Percentiles rank a stretch among this genome's conserved stretches.
Evolutionary conservation across 345 rosid species (phyloP).

Genomic region (Xanthoceras sorbifolium): DNA sequence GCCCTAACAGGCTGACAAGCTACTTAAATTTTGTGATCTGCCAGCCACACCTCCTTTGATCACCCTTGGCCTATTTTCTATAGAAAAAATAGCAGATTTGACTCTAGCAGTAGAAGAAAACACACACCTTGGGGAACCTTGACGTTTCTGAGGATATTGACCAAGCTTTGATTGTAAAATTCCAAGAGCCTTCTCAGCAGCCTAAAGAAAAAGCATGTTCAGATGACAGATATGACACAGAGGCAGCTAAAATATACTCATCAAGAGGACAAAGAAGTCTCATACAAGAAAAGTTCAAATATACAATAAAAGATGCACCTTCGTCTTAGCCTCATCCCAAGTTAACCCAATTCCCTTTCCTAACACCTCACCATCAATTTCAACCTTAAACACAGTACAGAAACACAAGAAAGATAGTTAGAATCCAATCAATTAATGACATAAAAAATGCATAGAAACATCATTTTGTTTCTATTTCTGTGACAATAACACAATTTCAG

Average conservation of each 20-base stretch:
- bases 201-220: conserved; percentile 43
- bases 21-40: neutral
- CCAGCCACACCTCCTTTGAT: neutral
- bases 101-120: conserved; percentile 16
- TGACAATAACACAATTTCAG: neutral
- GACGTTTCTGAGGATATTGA: conserved; percentile 67
- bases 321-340: conserved; percentile 95
- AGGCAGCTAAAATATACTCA: conserved; percentile 5
- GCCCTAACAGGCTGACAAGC: neutral
- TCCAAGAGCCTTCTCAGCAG: conserved; percentile 89
- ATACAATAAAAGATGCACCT: conserved; percentile 40
- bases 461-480: conserved; percentile 1
- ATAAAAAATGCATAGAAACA: neutral
- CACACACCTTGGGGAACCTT: conserved; percentile 79
- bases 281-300: conserved; percentile 9
- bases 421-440: conserved; percentile 14
- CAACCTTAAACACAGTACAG: conserved; percentile 56
- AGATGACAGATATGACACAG: neutral
- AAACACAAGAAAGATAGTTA: conserved; percentile 16
- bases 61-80: neutral
- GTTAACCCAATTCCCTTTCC: conserved; percentile 86
- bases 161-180: conserved; percentile 63
- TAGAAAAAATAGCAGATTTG: neutral
- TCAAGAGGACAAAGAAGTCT: conserved; percentile 1
- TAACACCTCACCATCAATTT: conserved; percentile 85